Evolutionary conservation across 2,329 filamentous ascomycete species (phyloP).

Genomic region (Sclerotinia subarctica): DNA sequence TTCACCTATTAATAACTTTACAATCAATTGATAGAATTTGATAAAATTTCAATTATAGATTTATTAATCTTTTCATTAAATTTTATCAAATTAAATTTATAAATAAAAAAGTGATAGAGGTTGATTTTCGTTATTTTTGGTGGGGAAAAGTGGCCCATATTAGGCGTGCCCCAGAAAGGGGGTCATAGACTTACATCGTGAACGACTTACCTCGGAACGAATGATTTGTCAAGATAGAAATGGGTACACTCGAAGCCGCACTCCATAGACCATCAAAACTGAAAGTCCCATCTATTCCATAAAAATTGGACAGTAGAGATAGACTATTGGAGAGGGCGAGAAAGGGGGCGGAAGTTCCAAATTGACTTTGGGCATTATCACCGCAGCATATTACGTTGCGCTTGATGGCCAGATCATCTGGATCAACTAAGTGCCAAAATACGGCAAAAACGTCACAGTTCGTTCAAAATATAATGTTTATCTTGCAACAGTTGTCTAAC

Average conservation of each 20-base stretch:
- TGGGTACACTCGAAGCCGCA: background rate
- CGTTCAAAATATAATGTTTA: background rate
- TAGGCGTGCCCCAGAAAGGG: no score
- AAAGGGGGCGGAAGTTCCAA: background rate
- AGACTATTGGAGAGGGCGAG: background rate
- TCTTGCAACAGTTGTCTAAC: conserved; percentile 13
- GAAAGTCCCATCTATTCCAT: background rate
- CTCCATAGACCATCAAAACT: background rate
- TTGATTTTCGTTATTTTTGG: no score
- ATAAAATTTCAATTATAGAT: no score
- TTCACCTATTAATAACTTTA: no score
- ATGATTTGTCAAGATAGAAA: background rate
- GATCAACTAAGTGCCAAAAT: background rate
- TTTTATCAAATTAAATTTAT: no score
- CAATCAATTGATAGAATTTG: no score
- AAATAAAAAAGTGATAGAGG: no score
- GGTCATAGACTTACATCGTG: no score
- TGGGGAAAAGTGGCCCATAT: no score
- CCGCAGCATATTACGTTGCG: background rate
- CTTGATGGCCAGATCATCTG: background rate
- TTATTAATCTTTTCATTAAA: no score
- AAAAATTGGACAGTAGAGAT: background rate
- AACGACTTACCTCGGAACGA: background rate
- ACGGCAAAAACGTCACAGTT: background rate
- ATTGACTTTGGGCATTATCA: background rate